Conservation (phyloP, 257 asterid species). For the Petunia axillaris region DNA sequence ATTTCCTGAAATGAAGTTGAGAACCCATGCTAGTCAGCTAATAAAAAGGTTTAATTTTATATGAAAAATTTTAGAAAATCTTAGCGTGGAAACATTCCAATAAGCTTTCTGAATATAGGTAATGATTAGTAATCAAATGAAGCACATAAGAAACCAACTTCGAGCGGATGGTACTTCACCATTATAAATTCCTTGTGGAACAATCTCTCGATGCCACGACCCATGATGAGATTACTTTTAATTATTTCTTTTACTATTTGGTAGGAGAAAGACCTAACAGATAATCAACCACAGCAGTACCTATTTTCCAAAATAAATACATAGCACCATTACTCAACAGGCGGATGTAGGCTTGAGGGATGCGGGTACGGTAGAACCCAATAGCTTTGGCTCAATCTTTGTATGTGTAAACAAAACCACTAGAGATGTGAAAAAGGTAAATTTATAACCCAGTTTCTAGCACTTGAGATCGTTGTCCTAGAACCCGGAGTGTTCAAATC, state of each 20-base stretch:
- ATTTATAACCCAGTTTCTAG: too few species aligned
- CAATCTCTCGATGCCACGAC: neutral
- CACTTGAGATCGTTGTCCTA: too few species aligned
- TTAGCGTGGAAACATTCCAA: neutral
- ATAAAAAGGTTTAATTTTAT: neutral
- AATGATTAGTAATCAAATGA: neutral
- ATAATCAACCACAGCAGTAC: neutral
- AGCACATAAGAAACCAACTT: neutral
- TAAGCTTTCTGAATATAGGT: neutral
- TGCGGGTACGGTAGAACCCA: too few species aligned
- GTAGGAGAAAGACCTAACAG: neutral
- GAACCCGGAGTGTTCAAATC: too few species aligned
- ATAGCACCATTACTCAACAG: too few species aligned
- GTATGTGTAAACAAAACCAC: too few species aligned
- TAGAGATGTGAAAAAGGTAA: too few species aligned
- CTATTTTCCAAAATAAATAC: too few species aligned
- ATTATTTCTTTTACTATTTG: neutral
- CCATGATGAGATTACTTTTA: neutral
- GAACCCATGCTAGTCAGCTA: constrained; percentile 4
- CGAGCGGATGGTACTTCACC: neutral
- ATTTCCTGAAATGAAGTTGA: constrained; percentile 54
- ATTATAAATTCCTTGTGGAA: neutral
- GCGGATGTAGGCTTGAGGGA: too few species aligned
- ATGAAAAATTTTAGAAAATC: neutral
- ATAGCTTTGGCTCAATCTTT: too few species aligned